Evolutionary conservation across 2,329 filamentous ascomycete genomes (phyloP).

Genomic region (Simplicillium aogashimaense): DNA sequence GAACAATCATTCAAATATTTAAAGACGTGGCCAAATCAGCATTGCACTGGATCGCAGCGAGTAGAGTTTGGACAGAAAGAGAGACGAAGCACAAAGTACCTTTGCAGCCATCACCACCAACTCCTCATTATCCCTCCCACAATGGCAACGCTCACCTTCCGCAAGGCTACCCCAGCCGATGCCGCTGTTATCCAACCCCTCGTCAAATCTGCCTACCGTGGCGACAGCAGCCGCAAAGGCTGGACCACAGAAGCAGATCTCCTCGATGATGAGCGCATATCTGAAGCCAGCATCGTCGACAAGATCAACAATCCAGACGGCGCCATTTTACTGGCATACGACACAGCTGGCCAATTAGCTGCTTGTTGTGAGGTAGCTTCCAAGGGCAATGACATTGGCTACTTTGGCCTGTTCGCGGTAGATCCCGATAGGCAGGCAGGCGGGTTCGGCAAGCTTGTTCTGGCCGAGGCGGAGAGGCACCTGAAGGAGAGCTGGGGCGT

Average conservation of each 20-base stretch:
- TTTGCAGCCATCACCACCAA: background rate
- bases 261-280: slow-evolving; percentile 31
- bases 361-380: slow-evolving; percentile 34
- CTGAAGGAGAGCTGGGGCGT: slow-evolving; percentile 21
- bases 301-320: slow-evolving; percentile 29
- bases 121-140: background rate
- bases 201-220: slow-evolving; percentile 33
- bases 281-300: slow-evolving; percentile 18
- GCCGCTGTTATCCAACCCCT: slow-evolving; percentile 23
- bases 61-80: no score
- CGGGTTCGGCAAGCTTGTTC: slow-evolving; percentile 30
- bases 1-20: no score
- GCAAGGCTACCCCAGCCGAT: slow-evolving; percentile 23
- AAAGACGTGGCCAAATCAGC: no score
- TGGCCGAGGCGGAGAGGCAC: slow-evolving; percentile 29
- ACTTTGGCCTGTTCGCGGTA: slow-evolving; percentile 40
- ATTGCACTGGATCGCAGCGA: no score
- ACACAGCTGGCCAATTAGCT: slow-evolving; percentile 17
- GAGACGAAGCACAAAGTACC: no score
- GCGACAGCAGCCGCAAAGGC: slow-evolving; percentile 25
- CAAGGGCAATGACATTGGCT: slow-evolving; percentile 17
- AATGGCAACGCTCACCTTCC: slow-evolving; percentile 18
- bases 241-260: slow-evolving; percentile 39
- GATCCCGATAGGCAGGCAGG: slow-evolving; percentile 29
- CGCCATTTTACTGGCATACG: slow-evolving; percentile 25